Evolutionary conservation across 1,284 basidiomycete species (phyloP).

Genomic region (Moniliophthora roreri): DNA sequence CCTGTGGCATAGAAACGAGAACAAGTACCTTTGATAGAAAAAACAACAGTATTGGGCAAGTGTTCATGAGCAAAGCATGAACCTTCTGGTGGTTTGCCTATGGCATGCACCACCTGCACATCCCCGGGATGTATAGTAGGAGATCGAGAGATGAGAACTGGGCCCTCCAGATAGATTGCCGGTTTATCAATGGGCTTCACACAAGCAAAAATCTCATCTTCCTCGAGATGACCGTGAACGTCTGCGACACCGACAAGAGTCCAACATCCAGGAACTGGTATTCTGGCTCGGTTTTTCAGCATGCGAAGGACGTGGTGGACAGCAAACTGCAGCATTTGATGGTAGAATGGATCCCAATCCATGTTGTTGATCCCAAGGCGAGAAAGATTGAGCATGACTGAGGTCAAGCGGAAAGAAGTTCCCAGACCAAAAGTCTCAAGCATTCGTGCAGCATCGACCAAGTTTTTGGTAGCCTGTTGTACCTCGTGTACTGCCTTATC

Average conservation of each 20-base stretch:
- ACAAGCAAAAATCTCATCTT: slow-evolving; percentile 59
- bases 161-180: slow-evolving; percentile 52
- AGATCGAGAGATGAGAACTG: slow-evolving; percentile 57
- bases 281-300: slow-evolving; percentile 66
- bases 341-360: slow-evolving; percentile 46
- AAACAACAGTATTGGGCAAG: slow-evolving; percentile 57
- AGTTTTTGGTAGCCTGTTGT: slow-evolving; percentile 37
- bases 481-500: slow-evolving; percentile 49
- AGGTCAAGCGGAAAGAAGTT: slow-evolving; percentile 37
- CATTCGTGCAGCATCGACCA: slow-evolving; percentile 45
- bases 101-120: slow-evolving; percentile 57
- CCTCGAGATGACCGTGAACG: slow-evolving; percentile 46
- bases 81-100: slow-evolving; percentile 53
- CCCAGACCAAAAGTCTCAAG: slow-evolving; percentile 46
- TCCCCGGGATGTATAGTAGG: slow-evolving; percentile 72
- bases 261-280: slow-evolving; percentile 60
- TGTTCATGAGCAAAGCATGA: slow-evolving; percentile 53
- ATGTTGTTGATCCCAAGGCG: slow-evolving; percentile 33
- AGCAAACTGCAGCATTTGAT: slow-evolving; percentile 49
- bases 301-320: slow-evolving; percentile 61
- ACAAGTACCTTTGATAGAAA: slow-evolving; percentile 48
- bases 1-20: not conserved
- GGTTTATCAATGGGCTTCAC: slow-evolving; percentile 39
- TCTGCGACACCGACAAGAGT: slow-evolving; percentile 72
- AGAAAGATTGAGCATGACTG: slow-evolving; percentile 34